Evolutionary conservation across 805 yeast species (phyloP).

Genomic region (Kuraishia hungarica): DNA sequence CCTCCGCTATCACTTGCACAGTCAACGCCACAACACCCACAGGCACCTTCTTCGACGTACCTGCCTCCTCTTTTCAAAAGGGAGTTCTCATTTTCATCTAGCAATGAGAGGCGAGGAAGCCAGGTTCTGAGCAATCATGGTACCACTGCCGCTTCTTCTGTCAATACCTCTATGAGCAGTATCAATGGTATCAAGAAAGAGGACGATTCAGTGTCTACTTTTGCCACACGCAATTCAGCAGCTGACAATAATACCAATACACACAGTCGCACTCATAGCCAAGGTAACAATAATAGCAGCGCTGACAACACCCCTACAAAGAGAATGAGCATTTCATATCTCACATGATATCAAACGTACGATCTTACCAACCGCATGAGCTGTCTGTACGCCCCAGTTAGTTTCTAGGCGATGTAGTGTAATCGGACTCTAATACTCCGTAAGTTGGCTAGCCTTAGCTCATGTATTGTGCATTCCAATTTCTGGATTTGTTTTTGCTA

Average conservation of each 20-base stretch:
- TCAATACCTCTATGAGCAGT: neutral
- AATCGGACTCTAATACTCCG: no score
- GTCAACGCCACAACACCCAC: neutral
- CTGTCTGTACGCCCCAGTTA: no score
- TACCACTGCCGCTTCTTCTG: neutral
- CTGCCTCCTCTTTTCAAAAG: conserved; percentile 7
- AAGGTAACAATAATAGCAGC: conserved; percentile 2
- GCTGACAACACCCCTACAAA: neutral
- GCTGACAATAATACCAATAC: neutral
- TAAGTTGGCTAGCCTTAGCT: no score
- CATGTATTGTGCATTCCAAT: neutral
- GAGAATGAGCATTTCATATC: neutral
- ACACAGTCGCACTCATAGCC: neutral
- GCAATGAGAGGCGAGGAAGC: neutral
- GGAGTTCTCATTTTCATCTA: conserved; percentile 7
- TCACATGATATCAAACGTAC: no score
- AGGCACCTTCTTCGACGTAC: neutral
- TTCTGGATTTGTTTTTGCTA: neutral
- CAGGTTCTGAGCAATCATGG: neutral
- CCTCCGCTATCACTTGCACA: neutral
- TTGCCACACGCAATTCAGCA: neutral
- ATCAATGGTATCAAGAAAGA: neutral
- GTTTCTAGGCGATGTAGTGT: no score
- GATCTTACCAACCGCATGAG: no score
- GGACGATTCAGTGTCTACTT: neutral